These are phyloP conservation scores for Aechmea fasciata DNA, from an alignment of 176 grass and related monocot species.

Conservation along the genomic window DNA sequence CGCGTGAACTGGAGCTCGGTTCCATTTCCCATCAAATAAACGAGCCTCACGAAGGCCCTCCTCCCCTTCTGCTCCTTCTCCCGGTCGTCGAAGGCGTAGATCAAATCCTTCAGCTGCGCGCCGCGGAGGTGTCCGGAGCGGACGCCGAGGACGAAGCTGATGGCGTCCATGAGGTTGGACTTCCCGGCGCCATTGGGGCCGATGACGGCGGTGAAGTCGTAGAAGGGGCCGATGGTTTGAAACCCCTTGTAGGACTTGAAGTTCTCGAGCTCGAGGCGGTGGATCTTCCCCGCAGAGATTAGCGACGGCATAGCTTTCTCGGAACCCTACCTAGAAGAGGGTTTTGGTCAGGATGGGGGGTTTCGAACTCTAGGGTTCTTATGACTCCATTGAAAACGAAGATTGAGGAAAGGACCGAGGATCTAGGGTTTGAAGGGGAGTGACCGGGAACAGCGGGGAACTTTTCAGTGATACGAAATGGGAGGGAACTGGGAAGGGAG, in stretches of 20 bases:
- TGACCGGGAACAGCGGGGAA: not conserved
- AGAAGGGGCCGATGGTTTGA: conserved; percentile 86
- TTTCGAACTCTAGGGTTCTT: not conserved
- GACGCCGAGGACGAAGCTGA: conserved; percentile 91
- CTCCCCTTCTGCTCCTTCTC: conserved; percentile 87
- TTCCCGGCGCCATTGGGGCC: conserved; percentile 90
- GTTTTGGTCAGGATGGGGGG: not conserved
- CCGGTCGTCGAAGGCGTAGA: conserved; percentile 80
- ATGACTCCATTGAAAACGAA: not conserved
- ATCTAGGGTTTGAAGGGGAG: not conserved
- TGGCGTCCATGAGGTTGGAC: conserved; percentile 98
- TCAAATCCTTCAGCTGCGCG: conserved; percentile 90
- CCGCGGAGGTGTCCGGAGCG: conserved; percentile 75
- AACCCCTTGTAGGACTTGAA: conserved; percentile 97
- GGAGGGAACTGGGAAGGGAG: conserved; percentile 2
- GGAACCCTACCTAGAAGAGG: too few relatives aligned
- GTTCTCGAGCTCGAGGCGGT: conserved; percentile 81
- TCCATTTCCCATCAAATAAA: conserved; percentile 44
- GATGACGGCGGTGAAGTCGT: conserved; percentile 88
- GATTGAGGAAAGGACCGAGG: not conserved
- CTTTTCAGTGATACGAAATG: not conserved
- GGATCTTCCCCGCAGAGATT: conserved; percentile 57
- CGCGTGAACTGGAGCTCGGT: conserved; percentile 67
- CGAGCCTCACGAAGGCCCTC: conserved; percentile 72
- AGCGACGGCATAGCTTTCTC: conserved; percentile 32